Evolutionary conservation across 2,329 filamentous ascomycete genomes (phyloP).

Genomic region (Fusarium lyarnte): DNA sequence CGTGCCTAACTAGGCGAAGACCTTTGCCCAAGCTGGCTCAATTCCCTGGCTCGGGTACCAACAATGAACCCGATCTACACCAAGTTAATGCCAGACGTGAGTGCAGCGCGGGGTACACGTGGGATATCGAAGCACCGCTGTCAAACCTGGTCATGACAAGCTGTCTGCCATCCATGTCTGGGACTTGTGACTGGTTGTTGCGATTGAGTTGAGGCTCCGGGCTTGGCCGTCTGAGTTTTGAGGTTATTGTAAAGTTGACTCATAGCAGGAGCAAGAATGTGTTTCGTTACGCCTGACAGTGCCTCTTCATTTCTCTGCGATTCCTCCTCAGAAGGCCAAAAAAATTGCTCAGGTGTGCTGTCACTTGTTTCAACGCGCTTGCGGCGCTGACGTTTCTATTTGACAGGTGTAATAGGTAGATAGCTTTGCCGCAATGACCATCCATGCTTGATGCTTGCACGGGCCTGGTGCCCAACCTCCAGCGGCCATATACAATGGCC

Average conservation of each 20-base stretch:
- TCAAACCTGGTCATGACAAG: slow-evolving; percentile 10
- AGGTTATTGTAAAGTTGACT: slow-evolving; percentile 23
- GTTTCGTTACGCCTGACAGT: neutral
- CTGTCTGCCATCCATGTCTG: slow-evolving; percentile 17
- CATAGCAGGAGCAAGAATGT: neutral
- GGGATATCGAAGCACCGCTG: slow-evolving; percentile 24
- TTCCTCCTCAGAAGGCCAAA: neutral
- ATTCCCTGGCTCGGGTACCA: slow-evolving; percentile 29
- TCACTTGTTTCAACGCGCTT: slow-evolving; percentile 3
- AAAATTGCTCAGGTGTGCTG: slow-evolving; percentile 1
- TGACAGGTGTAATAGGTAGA: neutral
- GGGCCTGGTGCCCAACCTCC: slow-evolving; percentile 36
- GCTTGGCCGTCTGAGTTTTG: neutral
- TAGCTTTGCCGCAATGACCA: slow-evolving; percentile 20
- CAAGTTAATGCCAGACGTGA: slow-evolving; percentile 13
- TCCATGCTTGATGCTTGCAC: slow-evolving; percentile 30
- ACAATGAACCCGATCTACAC: slow-evolving; percentile 31
- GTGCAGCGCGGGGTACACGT: slow-evolving; percentile 38
- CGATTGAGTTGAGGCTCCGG: slow-evolving; percentile 26
- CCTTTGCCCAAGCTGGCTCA: slow-evolving; percentile 30
- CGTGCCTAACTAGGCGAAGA: slow-evolving; percentile 28
- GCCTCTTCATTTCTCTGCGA: neutral
- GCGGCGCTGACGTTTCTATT: slow-evolving; percentile 7
- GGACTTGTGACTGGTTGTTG: slow-evolving; percentile 10
- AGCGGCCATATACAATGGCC: slow-evolving; percentile 6